phyloP scores from a whole-genome alignment of 768 basidiomycete genomes.

The Boletus rex-veris region DNA sequence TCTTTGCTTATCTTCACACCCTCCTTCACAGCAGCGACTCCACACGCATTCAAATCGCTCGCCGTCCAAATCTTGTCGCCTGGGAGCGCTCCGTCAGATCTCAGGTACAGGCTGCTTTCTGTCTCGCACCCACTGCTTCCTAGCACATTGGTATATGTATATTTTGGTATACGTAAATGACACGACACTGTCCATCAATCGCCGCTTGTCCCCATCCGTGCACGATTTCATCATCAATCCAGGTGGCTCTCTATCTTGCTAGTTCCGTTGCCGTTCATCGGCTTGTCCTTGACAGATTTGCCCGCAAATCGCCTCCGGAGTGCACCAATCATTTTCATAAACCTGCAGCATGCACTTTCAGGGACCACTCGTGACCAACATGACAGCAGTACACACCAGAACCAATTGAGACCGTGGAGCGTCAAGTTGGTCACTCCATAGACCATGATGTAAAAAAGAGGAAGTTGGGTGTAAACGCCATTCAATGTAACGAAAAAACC shows the following conservation, averaged over 20 bases:
- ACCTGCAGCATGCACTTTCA: constrained; percentile 37
- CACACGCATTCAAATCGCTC: constrained; percentile 61
- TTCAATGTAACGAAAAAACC: constrained; percentile 62
- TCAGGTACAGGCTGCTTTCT: constrained; percentile 54
- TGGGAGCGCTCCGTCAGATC: constrained; percentile 74
- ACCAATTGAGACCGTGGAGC: constrained; percentile 72
- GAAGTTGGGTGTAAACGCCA: constrained; percentile 51
- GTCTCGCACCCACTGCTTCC: neutral
- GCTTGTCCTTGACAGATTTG: constrained; percentile 16
- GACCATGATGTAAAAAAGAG: constrained; percentile 46
- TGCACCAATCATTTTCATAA: constrained; percentile 68
- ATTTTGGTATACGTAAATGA: constrained; percentile 13
- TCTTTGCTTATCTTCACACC: constrained; percentile 77
- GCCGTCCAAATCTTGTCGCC: constrained; percentile 70
- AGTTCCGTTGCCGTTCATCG: constrained; percentile 15
- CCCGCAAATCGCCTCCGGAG: constrained; percentile 57
- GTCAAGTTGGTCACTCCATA: constrained; percentile 59
- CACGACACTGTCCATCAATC: neutral
- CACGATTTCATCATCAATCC: constrained; percentile 6
- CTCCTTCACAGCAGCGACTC: constrained; percentile 45
- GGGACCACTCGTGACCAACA: neutral
- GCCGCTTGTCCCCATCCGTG: neutral
- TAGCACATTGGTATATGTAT: constrained; percentile 10
- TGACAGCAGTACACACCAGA: constrained; percentile 53
- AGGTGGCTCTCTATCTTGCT: constrained; percentile 10